Conservation (phyloP, 768 basidiomycete genomes). For the Pulveroboletus sp. region DNA sequence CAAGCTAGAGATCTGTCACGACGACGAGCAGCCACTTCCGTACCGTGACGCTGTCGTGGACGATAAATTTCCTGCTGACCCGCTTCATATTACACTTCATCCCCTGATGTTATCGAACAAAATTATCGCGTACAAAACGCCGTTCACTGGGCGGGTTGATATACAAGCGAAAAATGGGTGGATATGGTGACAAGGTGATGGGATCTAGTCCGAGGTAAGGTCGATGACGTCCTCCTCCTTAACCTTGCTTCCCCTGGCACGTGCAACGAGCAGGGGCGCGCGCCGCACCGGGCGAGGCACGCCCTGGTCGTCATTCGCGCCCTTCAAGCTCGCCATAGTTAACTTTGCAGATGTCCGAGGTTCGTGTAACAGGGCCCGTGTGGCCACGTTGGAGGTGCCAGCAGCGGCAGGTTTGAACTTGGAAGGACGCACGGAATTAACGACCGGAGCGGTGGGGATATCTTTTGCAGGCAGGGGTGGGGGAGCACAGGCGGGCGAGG, state of each 20-base stretch:
- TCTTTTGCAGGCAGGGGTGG: not conserved
- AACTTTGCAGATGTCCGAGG: not conserved
- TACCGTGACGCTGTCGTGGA: too few relatives aligned
- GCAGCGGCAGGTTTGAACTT: conserved; percentile 18
- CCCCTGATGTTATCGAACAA: too few relatives aligned
- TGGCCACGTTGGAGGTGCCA: not conserved
- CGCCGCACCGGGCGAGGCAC: not conserved
- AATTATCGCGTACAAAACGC: too few relatives aligned
- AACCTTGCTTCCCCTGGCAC: conserved; percentile 10
- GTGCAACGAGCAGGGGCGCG: conserved; percentile 24
- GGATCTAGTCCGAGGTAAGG: conserved; percentile 34
- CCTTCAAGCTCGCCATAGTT: not conserved
- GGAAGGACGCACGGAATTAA: not conserved
- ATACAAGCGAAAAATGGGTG: too few relatives aligned
- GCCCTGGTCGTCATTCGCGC: not conserved
- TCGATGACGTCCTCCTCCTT: conserved; percentile 36
- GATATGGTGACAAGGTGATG: too few relatives aligned
- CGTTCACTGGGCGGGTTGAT: too few relatives aligned
- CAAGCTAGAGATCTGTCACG: too few relatives aligned
- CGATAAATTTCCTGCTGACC: too few relatives aligned
- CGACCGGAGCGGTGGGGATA: not conserved
- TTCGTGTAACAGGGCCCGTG: not conserved
- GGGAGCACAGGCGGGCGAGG: conserved; percentile 4
- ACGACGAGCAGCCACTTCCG: too few relatives aligned
- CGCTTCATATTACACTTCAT: too few relatives aligned